A percentile compares a stretch with the other conserved stretches of the same genome.
Conservation (phyloP, 768 basidiomycete genomes). For the Tubosaeta sp. region DNA sequence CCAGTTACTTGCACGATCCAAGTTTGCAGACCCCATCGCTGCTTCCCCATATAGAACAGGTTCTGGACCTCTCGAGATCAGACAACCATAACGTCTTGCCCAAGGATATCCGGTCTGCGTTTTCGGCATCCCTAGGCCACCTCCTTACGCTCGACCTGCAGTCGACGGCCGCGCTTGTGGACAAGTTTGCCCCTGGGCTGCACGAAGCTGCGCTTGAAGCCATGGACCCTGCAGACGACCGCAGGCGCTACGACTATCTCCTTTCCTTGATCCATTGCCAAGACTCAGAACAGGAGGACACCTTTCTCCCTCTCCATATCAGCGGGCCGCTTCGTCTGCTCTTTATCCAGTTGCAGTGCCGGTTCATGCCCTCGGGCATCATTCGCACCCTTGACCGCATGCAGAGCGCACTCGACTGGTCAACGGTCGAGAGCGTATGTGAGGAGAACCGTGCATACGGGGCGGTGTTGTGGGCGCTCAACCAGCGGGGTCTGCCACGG, state of each 20-base stretch:
- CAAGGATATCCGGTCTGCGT: slow-evolving; percentile 47
- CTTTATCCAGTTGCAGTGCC: slow-evolving; percentile 73
- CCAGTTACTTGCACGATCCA: slow-evolving; percentile 72
- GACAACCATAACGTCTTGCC: slow-evolving; percentile 50
- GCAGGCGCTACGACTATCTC: slow-evolving; percentile 72
- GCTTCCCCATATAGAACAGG: slow-evolving; percentile 63
- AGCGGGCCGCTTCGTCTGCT: slow-evolving; percentile 46
- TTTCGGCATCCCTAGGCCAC: slow-evolving; percentile 58
- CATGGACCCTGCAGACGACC: slow-evolving; percentile 44
- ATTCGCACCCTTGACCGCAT: slow-evolving; percentile 57
- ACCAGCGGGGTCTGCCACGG: slow-evolving; percentile 57
- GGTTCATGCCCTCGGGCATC: slow-evolving; percentile 59
- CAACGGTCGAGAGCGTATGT: slow-evolving; percentile 55
- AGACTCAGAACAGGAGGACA: slow-evolving; percentile 39
- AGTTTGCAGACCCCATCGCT: slow-evolving; percentile 55
- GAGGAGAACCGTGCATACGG: slow-evolving; percentile 64
- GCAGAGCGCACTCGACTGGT: slow-evolving; percentile 50
- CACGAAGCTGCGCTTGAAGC: slow-evolving; percentile 60
- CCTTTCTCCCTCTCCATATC: slow-evolving; percentile 33
- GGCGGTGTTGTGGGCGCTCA: slow-evolving; percentile 77
- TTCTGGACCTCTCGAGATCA: slow-evolving; percentile 45
- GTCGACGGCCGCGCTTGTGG: slow-evolving; percentile 68
- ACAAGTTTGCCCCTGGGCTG: slow-evolving; percentile 59
- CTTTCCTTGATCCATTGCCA: slow-evolving; percentile 58
- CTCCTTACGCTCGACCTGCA: slow-evolving; percentile 59